Percentiles rank a stretch among this genome's conserved stretches.
Evolutionary conservation across 768 basidiomycete genomes (phyloP).

Genomic region (Suillus clintonianus): DNA sequence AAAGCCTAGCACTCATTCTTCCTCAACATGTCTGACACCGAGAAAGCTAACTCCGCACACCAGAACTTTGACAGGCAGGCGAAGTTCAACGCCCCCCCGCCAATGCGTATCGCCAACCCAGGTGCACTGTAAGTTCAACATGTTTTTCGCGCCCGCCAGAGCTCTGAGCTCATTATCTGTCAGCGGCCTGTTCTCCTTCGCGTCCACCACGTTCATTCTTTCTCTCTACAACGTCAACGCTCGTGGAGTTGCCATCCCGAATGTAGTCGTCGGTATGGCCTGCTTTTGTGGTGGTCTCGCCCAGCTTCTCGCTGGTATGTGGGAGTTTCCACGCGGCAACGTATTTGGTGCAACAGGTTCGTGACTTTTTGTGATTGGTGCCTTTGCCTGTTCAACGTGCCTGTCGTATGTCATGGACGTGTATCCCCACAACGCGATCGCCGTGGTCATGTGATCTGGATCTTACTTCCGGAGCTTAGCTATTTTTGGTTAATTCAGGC

Average conservation of each 20-base stretch:
- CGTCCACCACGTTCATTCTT: slow-evolving; percentile 79
- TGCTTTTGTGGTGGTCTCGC: slow-evolving; percentile 81
- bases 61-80: slow-evolving; percentile 13
- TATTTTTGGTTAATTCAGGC: not conserved
- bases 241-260: slow-evolving; percentile 55
- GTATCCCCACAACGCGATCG: not conserved
- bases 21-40: slow-evolving; percentile 36
- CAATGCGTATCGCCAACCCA: slow-evolving; percentile 57
- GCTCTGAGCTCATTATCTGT: not conserved
- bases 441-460: slow-evolving; percentile 1
- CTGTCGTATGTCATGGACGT: not conserved
- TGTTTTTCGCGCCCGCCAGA: not conserved
- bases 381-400: too few relatives aligned
- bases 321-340: slow-evolving; percentile 76
- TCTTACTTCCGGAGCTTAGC: not conserved
- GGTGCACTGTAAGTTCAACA: slow-evolving; percentile 29
- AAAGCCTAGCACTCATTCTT: not conserved
- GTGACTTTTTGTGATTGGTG: slow-evolving; percentile 21
- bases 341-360: slow-evolving; percentile 71
- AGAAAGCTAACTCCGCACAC: slow-evolving; percentile 31
- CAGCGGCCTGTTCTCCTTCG: slow-evolving; percentile 82
- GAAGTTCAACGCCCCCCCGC: slow-evolving; percentile 19
- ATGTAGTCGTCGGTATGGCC: slow-evolving; percentile 86
- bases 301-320: slow-evolving; percentile 89
- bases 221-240: slow-evolving; percentile 70